A percentile compares a stretch with the other conserved stretches of the same genome.
Evolutionary conservation across 2,329 filamentous ascomycete genomes (phyloP).

Genomic region (Diaporthe nobilis): DNA sequence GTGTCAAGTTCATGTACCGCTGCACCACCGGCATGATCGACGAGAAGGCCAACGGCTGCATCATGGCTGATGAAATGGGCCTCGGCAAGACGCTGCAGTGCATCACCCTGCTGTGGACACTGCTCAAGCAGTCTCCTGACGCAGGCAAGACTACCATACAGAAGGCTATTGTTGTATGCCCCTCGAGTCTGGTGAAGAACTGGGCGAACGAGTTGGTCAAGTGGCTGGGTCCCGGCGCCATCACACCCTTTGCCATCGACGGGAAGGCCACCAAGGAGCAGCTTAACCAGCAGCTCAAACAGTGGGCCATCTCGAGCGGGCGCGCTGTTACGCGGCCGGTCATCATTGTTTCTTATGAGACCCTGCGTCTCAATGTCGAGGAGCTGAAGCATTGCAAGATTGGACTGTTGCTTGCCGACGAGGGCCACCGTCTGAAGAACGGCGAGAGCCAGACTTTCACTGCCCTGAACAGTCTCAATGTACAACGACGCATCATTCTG

Average conservation of each 20-base stretch:
- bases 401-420: conserved; percentile 93
- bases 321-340: conserved; percentile 91
- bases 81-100: conserved; percentile 97
- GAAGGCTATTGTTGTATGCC: conserved; percentile 97
- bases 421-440: conserved; percentile 97
- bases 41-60: conserved; percentile 93
- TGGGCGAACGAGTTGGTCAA: conserved; percentile 98
- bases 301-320: conserved; percentile 95
- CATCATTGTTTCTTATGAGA: conserved; percentile 98
- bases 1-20: conserved; percentile 96
- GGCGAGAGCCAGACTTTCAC: conserved; percentile 96
- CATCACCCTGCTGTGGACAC: conserved; percentile 95
- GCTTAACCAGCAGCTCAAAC: conserved; percentile 87
- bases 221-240: conserved; percentile 93
- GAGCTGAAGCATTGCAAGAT: conserved; percentile 92
- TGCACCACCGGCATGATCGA: conserved; percentile 97
- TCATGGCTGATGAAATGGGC: conserved; percentile 99
- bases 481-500: conserved; percentile 91
- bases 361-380: conserved; percentile 89
- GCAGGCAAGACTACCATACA: conserved; percentile 95
- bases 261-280: conserved; percentile 97
- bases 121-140: conserved; percentile 94
- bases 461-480: conserved; percentile 90
- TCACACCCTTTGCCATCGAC: conserved; percentile 95
- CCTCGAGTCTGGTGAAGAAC: conserved; percentile 95